phyloP scores from a whole-genome alignment of 371 early-diverging fungal species.

The Rhizopus sp. region DNA sequence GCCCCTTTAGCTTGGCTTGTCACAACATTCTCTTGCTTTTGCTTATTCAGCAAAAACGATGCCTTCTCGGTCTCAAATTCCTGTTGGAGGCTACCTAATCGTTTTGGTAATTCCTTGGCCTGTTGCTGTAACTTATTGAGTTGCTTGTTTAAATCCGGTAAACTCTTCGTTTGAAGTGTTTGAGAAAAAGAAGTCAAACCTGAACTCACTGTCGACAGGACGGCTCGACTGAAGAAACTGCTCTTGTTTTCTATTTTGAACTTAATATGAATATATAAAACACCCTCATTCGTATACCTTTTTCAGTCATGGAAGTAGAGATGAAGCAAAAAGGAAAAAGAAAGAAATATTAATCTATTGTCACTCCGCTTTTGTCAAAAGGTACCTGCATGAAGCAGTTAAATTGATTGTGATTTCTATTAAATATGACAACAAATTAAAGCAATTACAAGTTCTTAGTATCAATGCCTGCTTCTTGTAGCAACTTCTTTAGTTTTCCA shows the following conservation, averaged over 20 bases:
- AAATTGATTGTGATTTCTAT: background rate
- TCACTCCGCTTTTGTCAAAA: no score
- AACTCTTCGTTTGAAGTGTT: slow-evolving; percentile 23
- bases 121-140: slow-evolving; percentile 38
- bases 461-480: slow-evolving; percentile 16
- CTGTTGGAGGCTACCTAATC: slow-evolving; percentile 33
- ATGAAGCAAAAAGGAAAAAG: background rate
- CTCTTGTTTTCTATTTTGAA: background rate
- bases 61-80: slow-evolving; percentile 37
- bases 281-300: background rate
- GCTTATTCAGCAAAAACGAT: slow-evolving; percentile 12
- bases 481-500: slow-evolving; percentile 57
- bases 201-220: slow-evolving; percentile 24
- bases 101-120: slow-evolving; percentile 39
- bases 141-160: slow-evolving; percentile 21
- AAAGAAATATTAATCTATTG: background rate
- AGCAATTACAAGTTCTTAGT: background rate
- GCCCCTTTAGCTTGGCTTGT: slow-evolving; percentile 17
- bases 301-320: background rate
- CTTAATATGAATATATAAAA: no score
- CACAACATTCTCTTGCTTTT: slow-evolving; percentile 9
- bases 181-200: slow-evolving; percentile 23
- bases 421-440: background rate
- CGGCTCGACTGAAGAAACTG: slow-evolving; percentile 18
- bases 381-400: no score